phyloP scores from a whole-genome alignment of 345 rosid species.

The Lepidium africanum region DNA sequence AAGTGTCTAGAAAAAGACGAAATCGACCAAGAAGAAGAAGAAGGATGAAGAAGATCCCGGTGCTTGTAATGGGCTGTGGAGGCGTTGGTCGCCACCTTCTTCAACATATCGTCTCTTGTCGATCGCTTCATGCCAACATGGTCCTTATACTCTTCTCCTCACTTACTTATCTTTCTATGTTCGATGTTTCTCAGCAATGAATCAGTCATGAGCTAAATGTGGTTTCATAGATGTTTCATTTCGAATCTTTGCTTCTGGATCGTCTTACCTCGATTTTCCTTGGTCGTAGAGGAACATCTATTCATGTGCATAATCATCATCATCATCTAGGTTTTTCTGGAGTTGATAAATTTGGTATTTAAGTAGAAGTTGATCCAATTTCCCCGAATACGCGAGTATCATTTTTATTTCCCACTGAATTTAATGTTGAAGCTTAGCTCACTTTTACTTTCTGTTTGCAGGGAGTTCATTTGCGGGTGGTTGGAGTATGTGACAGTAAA shows the following conservation, averaged over 20 bases:
- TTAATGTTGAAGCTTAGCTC: not conserved
- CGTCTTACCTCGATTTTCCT: not conserved
- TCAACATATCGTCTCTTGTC: slow-evolving; percentile 71
- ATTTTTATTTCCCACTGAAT: not conserved
- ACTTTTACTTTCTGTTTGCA: slow-evolving; percentile 1
- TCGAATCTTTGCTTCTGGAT: not conserved
- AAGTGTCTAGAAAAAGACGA: not conserved
- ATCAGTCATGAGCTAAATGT: not conserved
- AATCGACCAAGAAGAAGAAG: not conserved
- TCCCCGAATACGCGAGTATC: not conserved
- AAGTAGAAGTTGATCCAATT: not conserved
- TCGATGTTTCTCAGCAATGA: not conserved
- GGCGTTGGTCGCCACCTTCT: slow-evolving; percentile 90
- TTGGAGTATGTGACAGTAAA: slow-evolving; percentile 81
- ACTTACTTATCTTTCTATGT: not conserved
- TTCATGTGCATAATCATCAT: not conserved
- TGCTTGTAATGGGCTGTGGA: slow-evolving; percentile 76
- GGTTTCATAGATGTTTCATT: not conserved
- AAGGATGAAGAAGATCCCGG: slow-evolving; percentile 57
- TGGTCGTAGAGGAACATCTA: not conserved
- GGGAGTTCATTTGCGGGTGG: slow-evolving; percentile 71
- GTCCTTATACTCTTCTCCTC: slow-evolving; percentile 23
- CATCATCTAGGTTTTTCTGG: not conserved
- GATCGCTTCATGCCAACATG: slow-evolving; percentile 70
- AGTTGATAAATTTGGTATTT: not conserved